These are phyloP conservation scores for Pleurotus sapidus DNA, from an alignment of 768 basidiomycete genomes.

Conservation along the genomic window DNA sequence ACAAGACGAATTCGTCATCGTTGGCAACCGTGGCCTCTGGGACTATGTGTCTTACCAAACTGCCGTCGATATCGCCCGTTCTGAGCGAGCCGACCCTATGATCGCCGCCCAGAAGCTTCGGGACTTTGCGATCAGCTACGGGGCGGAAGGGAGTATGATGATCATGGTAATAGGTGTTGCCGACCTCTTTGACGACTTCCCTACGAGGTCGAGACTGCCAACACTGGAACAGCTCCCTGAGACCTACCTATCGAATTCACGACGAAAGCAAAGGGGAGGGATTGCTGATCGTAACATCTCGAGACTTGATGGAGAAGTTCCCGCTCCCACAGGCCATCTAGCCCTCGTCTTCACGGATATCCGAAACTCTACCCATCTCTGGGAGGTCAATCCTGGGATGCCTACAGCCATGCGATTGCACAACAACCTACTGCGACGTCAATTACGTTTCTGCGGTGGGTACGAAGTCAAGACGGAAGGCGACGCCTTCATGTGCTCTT, in stretches of 20 bases:
- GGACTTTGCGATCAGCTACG: conserved; percentile 96
- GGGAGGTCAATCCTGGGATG: conserved; percentile 97
- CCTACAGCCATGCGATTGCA: conserved; percentile 89
- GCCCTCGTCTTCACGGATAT: conserved; percentile 98
- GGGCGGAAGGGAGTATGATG: conserved; percentile 91
- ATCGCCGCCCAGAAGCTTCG: conserved; percentile 95
- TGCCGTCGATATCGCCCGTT: conserved; percentile 91
- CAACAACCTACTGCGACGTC: conserved; percentile 81
- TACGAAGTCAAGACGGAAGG: conserved; percentile 99
- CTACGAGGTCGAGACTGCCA: conserved; percentile 41
- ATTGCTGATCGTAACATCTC: conserved; percentile 59
- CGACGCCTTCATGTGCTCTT: conserved; percentile 98
- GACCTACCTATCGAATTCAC: conserved; percentile 11
- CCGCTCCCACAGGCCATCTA: conserved; percentile 82
- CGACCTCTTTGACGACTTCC: conserved; percentile 60
- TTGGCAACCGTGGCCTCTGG: conserved; percentile 93
- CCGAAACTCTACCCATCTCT: conserved; percentile 91
- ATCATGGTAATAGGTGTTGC: conserved; percentile 93
- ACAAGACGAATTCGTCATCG: conserved; percentile 93
- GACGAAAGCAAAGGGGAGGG: conserved; percentile 31
- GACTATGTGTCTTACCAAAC: conserved; percentile 92
- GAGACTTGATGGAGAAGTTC: conserved; percentile 74
- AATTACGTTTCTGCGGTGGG: conserved; percentile 86
- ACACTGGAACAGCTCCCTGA: conserved; percentile 41
- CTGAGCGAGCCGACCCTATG: conserved; percentile 56